Evolutionary conservation across 192 early-diverging fungal genomes (phyloP).

Genomic region (Umbelopsis sp.): DNA sequence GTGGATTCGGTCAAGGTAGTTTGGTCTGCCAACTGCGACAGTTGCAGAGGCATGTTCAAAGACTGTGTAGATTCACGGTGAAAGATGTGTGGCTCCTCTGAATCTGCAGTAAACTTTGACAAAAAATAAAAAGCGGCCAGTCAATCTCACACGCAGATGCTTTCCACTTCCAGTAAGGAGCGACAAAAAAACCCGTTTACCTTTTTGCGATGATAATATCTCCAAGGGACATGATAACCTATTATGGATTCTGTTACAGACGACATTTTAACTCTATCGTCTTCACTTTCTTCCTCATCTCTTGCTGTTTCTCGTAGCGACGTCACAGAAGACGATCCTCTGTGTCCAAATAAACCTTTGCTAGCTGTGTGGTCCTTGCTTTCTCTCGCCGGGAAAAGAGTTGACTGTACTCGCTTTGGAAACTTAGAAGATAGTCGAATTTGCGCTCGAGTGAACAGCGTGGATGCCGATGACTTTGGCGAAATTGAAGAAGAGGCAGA

Average conservation of each 20-base stretch:
- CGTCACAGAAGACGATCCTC: constrained; percentile 1
- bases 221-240: constrained; percentile 14
- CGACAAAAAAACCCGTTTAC: constrained; percentile 14
- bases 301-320: constrained; percentile 13
- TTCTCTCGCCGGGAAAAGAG: constrained; percentile 3
- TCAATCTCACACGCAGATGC: constrained; percentile 17
- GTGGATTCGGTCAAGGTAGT: neutral
- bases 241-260: constrained; percentile 5
- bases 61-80: constrained; percentile 6
- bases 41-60: constrained; percentile 12
- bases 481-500: constrained; percentile 3
- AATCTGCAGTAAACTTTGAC: constrained; percentile 15
- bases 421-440: constrained; percentile 9
- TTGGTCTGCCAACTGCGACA: constrained; percentile 9
- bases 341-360: neutral
- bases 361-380: neutral
- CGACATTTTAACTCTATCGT: constrained; percentile 1
- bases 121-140: constrained; percentile 10
- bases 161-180: constrained; percentile 18
- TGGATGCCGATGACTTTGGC: constrained; percentile 3
- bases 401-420: constrained; percentile 8
- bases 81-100: neutral
- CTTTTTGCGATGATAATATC: constrained; percentile 12
- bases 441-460: constrained; percentile 4
- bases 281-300: neutral